phyloP scores from a whole-genome alignment of 2,329 filamentous ascomycete genomes.

The Fulvia fulva region DNA sequence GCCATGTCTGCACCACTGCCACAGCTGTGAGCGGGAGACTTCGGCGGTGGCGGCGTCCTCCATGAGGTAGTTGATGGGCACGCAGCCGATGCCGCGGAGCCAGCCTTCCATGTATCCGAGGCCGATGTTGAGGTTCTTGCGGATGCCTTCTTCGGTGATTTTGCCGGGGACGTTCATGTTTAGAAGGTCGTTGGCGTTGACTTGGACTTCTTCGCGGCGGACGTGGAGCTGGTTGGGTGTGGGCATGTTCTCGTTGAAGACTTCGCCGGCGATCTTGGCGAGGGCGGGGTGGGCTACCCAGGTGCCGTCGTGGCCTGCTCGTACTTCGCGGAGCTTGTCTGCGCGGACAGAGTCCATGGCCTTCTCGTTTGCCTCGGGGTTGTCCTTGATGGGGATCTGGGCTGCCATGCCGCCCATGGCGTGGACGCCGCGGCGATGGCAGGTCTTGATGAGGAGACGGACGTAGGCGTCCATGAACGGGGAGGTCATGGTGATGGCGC shows the following conservation, averaged over 20 bases:
- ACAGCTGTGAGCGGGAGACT: conserved; percentile 88
- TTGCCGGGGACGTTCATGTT: conserved; percentile 97
- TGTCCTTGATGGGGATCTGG: conserved; percentile 97
- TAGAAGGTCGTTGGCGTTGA: conserved; percentile 83
- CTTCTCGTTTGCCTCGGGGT: conserved; percentile 52
- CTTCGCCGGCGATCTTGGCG: conserved; percentile 77
- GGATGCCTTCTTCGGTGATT: conserved; percentile 90
- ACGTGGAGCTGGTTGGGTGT: conserved; percentile 94
- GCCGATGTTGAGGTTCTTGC: conserved; percentile 96
- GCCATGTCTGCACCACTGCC: conserved; percentile 84
- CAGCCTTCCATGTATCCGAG: conserved; percentile 98
- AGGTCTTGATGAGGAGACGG: conserved; percentile 95
- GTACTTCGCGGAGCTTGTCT: conserved; percentile 94
- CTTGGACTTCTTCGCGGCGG: conserved; percentile 81
- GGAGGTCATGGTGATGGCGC: conserved; percentile 90
- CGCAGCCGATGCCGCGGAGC: conserved; percentile 90
- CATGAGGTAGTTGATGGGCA: conserved; percentile 98
- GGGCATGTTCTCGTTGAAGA: conserved; percentile 99
- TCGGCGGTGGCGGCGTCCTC: conserved; percentile 97
- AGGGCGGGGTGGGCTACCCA: conserved; percentile 97
- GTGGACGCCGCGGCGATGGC: conserved; percentile 94
- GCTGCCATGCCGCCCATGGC: conserved; percentile 99
- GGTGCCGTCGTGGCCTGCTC: conserved; percentile 91
- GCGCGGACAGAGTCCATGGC: conserved; percentile 56
- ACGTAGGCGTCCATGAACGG: conserved; percentile 99